A percentile compares a stretch with the other conserved stretches of the same genome.
Evolutionary conservation across 345 rosid genomes (phyloP).

Genomic region (Angophora floribunda): DNA sequence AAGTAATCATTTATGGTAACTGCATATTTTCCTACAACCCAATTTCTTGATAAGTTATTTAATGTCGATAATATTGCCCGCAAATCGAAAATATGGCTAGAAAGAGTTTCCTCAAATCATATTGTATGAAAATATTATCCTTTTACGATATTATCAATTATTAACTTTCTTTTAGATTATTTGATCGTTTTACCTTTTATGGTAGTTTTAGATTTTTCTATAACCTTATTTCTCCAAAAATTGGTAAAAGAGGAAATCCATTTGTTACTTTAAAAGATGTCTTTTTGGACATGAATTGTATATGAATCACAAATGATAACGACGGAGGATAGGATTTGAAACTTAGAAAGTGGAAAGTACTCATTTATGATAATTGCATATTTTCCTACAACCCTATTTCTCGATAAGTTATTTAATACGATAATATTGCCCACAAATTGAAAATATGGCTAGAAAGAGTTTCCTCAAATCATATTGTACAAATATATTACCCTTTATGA

Average conservation of each 20-base stretch:
- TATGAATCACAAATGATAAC: background rate
- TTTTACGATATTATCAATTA: too few relatives aligned
- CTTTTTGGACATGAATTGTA: background rate
- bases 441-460: background rate
- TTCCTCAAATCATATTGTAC: too few relatives aligned
- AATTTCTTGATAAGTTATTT: too few relatives aligned
- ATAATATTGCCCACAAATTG: background rate
- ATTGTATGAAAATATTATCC: background rate
- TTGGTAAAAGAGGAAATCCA: background rate
- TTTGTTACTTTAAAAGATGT: too few relatives aligned
- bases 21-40: too few relatives aligned
- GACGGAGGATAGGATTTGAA: background rate
- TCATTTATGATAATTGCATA: background rate
- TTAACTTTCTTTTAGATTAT: background rate
- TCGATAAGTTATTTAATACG: background rate
- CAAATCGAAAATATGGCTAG: background rate
- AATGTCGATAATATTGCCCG: too few relatives aligned
- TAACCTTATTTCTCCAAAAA: background rate
- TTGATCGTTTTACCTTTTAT: background rate
- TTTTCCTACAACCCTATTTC: background rate
- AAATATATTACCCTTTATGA: background rate
- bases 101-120: background rate
- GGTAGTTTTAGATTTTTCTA: background rate
- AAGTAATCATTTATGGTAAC: too few relatives aligned
- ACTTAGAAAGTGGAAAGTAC: background rate